These are phyloP conservation scores for Talaromyces pinophilus DNA, from an alignment of 2,329 filamentous ascomycete genomes.

Conservation along the genomic window DNA sequence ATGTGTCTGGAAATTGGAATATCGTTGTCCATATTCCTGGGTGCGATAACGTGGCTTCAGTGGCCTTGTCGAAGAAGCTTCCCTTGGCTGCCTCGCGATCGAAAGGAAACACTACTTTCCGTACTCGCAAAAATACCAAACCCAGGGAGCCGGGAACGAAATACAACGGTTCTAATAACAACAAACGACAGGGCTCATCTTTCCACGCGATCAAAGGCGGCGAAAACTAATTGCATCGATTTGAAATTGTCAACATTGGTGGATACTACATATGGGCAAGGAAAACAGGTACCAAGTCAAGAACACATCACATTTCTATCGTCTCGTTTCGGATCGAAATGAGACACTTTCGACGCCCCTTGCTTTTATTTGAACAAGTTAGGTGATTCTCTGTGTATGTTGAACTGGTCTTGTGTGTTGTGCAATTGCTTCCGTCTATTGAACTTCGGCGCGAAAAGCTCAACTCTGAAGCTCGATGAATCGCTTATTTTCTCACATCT, in stretches of 20 bases:
- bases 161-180: constrained; percentile 22
- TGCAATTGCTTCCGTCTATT: neutral
- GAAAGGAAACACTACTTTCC: constrained; percentile 33
- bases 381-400: neutral
- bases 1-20: constrained; percentile 39
- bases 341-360: neutral
- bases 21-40: constrained; percentile 53
- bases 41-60: constrained; percentile 44
- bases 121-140: constrained; percentile 36
- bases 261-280: neutral
- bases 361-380: neutral
- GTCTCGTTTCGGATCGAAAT: neutral
- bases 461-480: neutral
- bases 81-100: constrained; percentile 30
- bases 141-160: constrained; percentile 33
- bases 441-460: neutral
- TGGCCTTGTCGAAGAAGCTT: constrained; percentile 42
- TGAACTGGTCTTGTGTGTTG: constrained; percentile 8
- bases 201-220: constrained; percentile 27
- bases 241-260: neutral
- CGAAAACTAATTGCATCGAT: constrained; percentile 16
- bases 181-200: constrained; percentile 33
- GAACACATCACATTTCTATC: neutral
- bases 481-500: neutral
- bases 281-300: neutral